Base-by-base conservation (phyloP, 345 rosid genomes). In the Moringa oleifera region DNA sequence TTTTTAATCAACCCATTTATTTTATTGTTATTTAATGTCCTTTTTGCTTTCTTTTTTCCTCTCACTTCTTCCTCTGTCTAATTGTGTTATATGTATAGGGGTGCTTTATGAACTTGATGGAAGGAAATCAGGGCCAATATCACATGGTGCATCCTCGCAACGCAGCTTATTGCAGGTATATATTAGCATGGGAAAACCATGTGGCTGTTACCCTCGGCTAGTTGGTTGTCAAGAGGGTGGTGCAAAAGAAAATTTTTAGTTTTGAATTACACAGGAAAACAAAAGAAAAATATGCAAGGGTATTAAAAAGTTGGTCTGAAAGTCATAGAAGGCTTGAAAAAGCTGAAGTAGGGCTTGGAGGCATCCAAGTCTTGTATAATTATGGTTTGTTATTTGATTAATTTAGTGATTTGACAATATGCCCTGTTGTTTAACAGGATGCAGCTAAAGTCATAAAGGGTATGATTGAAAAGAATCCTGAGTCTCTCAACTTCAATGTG, bases 21-120 rank as follows among this genome's bases (percentile, higher is more conserved):
- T 33, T 33, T 11, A n/a, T n/a, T n/a, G n/a, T n/a, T n/a, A n/a
- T n/a, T n/a, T 33, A 5, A 33, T 33, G 37, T 11, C 11, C 37
- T 41, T 15, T 41, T 15, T 7, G 6, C 6, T 41, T 41, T 15
- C 12, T 41, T 16, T 41, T 41, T 41, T 4, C 12, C 47, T 41
- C 17, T 11, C 47, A 7, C 12, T 41, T 16, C 47, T 11, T 24
- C 61, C 24, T 18, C 58, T 58, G 8, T 11, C 19, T 22, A 54
- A 54, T 54, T 24, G 17, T 15, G 3, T 41, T 41, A 41, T 15
- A 41, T 41, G 21, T 67, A 61, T 57, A 93, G 98, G 90, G 17
- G 66, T 83, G 67, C 97, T 94, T 58, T 88, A 80, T 81, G 96
- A 94, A 74, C 97, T 88, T 67, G 95, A 94, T 72, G 97, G 99